Base-by-base conservation (phyloP, 345 rosid genomes). In the Eucalyptus viminalis region DNA sequence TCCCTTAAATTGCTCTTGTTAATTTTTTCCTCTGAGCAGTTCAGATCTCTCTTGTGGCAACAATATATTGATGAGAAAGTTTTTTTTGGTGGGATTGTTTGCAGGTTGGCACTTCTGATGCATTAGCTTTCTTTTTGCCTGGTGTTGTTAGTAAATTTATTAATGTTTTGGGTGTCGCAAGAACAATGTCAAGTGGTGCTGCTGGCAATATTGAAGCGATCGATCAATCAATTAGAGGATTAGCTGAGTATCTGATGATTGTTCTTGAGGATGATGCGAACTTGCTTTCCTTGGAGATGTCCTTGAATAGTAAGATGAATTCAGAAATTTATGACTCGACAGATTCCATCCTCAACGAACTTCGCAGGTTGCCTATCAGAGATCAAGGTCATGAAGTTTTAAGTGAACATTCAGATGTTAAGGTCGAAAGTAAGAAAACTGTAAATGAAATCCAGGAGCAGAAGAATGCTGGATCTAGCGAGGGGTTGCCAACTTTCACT, bases 51-150 rank as follows among this genome's bases (percentile, higher is more conserved):
- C 83, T 11, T 37, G 27, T 76, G 25, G 83, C 83, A 21, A 50
- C 40, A 87, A 58, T n/a, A 14, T 67, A 87, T 60, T 86, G 31
- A 87, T 29, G 11, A 34, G 25, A 29, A 14, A 50, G 17, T 86
- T 62, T 50, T 80, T 47, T 25, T 27, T 17, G 21, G 15, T 65
- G 43, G 25, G 53, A 81, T 58, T 80, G 90, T 87, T 87, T 93
- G 91, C 92, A 97, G 99, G 95, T 97, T 88, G 99, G 99, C 80
- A 93, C 93, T 89, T 96, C 99, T 81, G 98, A 97, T 94, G 96
- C 96, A 54, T 92, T 97, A 93, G 98, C 97, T 89, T 97, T 96
- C 95, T 97, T 96, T 91, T 93, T 97, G 89, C 99, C 99, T 90
- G 99, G 98, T 89, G 98, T 95, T 89, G 94, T 97, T 88, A 97